These are phyloP conservation scores for Elasticomyces elasticus DNA, from an alignment of 495 filamentous ascomycete species.

Conservation along the genomic window DNA sequence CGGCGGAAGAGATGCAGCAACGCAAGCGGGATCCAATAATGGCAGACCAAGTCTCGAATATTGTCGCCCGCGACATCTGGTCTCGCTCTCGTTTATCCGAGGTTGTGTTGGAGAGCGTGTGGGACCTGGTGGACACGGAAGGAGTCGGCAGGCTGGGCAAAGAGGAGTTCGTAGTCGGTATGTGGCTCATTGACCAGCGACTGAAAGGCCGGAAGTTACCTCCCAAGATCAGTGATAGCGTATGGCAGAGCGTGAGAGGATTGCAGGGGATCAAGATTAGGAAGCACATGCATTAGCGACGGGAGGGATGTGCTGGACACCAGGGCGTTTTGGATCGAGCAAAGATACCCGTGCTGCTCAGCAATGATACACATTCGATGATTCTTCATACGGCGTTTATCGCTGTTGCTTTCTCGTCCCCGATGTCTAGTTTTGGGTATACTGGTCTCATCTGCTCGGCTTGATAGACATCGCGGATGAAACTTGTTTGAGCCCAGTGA, in stretches of 20 bases:
- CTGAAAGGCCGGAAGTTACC: constrained; percentile 84
- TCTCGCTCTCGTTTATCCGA: constrained; percentile 57
- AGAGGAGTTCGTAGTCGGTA: constrained; percentile 87
- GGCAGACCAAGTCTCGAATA: constrained; percentile 55
- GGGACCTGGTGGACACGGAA: constrained; percentile 68
- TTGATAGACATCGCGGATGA: constrained; percentile 13
- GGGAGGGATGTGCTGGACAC: neutral
- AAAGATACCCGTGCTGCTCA: neutral
- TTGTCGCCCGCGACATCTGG: constrained; percentile 85
- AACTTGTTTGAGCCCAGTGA: constrained; percentile 20
- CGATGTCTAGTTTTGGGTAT: constrained; percentile 6
- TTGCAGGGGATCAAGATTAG: constrained; percentile 37
- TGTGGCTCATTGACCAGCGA: constrained; percentile 90
- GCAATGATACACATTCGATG: too few species aligned
- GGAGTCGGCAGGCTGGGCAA: constrained; percentile 51
- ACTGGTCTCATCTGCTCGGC: neutral
- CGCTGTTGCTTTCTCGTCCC: neutral
- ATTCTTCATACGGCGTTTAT: too few species aligned
- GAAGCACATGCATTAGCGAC: constrained; percentile 11
- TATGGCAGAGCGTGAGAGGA: constrained; percentile 74
- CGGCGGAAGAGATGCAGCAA: neutral
- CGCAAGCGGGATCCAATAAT: neutral
- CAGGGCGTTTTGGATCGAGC: neutral
- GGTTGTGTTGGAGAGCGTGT: constrained; percentile 66
- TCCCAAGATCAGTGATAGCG: constrained; percentile 61